Base-by-base conservation (phyloP, 345 rosid species). In the Aegle marmelos region DNA sequence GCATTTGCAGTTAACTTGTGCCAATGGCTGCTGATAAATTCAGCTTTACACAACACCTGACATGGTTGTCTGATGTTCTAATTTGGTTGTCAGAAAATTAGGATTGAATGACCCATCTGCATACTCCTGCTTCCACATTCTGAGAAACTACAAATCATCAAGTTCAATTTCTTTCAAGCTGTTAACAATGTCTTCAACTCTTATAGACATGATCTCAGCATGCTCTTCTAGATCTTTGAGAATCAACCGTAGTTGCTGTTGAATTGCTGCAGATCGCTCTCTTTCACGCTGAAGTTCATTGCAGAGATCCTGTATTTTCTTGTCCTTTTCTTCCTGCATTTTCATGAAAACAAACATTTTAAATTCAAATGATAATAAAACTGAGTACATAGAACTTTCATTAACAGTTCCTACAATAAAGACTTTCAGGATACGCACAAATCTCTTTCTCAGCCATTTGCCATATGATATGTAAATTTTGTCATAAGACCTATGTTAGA, bases 241-340 rank as follows among this genome's bases (percentile, higher is more conserved):
- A 70, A 84, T 59, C 74, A 65, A 57, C 54, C 3, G 41, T 70
- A 86, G 74, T 57, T 86, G 86, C 30, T 79, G 81, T 22, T 48
- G 84, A 73, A 82, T 27, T 37, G 58, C 79, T 24, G 84, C 76
- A 53, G 83, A 80, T 41, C 72, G 66, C 54, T 82, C 78, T 78
- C 72, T 82, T 80, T 82, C 85, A 7, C 2, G 65, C 67, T 76
- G 82, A 70, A 86, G 82, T 70, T 86, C 84, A 17, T 80, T 57
- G 37, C 36, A 76, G 58, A 86, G 67, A 70, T 82, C 84, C 84
- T 68, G 83, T 58, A 82, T 86, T 81, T 80, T 80, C 80, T 70
- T 78, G 70, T 80, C 84, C 56, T 84, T 84, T 75, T 86, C 85
- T 78, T 84, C 84, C 87, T 84, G 86, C 76, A 65, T 53, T 34